Percentiles rank a stretch among this genome's conserved stretches.
phyloP scores from a whole-genome alignment of 75 land plant genomes.

The Isoetes taiwanensis region DNA sequence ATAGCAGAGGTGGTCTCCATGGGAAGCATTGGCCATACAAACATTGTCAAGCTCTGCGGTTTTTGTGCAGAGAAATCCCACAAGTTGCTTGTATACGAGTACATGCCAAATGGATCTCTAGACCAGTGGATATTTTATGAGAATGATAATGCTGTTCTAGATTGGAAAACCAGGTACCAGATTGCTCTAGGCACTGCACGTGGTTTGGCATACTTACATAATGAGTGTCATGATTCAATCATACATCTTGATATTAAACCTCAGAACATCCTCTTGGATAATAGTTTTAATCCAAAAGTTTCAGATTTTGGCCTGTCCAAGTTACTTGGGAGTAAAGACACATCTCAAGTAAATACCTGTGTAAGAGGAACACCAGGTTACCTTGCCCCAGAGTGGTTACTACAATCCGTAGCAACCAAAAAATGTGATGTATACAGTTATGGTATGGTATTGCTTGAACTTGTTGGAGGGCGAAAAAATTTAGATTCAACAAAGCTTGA shows the following conservation, averaged over 20 bases:
- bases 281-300: no score
- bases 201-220: slow-evolving; percentile 19
- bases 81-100: slow-evolving; percentile 5
- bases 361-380: slow-evolving; percentile 1
- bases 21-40: no score
- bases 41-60: no score
- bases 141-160: background rate
- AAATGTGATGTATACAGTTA: slow-evolving; percentile 5
- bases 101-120: slow-evolving; percentile 1
- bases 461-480: background rate
- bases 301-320: slow-evolving; percentile 3
- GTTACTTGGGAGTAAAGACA: background rate
- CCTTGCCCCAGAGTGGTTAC: background rate
- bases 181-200: slow-evolving; percentile 11
- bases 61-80: no score
- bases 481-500: background rate
- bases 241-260: slow-evolving; percentile 22
- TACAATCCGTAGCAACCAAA: slow-evolving; percentile 1
- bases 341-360: background rate
- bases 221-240: slow-evolving; percentile 9
- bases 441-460: background rate
- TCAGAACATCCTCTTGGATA: slow-evolving; percentile 12
- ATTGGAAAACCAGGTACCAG: no score
- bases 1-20: no score
- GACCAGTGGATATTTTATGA: background rate